Conservation (phyloP, 2,329 filamentous ascomycete species). For the Colletotrichum tamarilloi region DNA sequence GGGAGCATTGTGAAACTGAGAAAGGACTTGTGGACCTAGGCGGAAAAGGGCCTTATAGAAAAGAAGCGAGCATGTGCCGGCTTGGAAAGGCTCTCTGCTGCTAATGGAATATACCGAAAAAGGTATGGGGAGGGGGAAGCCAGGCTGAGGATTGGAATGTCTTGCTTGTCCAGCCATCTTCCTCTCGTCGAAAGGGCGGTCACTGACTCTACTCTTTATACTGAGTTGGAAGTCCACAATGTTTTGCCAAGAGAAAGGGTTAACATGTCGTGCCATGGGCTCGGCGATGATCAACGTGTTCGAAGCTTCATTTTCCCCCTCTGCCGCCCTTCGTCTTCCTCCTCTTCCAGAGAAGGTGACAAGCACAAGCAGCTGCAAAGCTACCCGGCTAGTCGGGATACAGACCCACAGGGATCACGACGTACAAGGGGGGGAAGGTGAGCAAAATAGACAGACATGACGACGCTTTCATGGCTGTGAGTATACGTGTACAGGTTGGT, state of each 20-base stretch:
- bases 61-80: neutral
- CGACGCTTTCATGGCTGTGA: neutral
- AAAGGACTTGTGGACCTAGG: too few relatives aligned
- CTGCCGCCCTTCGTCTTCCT: neutral
- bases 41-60: too few relatives aligned
- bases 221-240: neutral
- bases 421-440: neutral
- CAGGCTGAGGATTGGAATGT: neutral
- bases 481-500: neutral
- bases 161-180: neutral
- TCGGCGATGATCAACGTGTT: neutral
- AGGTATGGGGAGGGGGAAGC: neutral
- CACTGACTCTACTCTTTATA: neutral
- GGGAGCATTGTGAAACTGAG: neutral
- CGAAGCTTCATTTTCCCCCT: neutral
- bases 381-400: neutral
- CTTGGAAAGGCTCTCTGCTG: too few relatives aligned
- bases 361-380: neutral
- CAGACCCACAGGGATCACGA: neutral
- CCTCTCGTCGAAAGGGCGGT: neutral
- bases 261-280: neutral
- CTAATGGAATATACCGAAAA: neutral
- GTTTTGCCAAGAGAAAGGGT: neutral
- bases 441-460: neutral
- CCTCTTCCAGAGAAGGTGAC: neutral